A percentile compares a stretch with the other conserved stretches of the same genome.
phyloP scores from a whole-genome alignment of 2,329 filamentous ascomycete species.

The Colletotrichum navitas region DNA sequence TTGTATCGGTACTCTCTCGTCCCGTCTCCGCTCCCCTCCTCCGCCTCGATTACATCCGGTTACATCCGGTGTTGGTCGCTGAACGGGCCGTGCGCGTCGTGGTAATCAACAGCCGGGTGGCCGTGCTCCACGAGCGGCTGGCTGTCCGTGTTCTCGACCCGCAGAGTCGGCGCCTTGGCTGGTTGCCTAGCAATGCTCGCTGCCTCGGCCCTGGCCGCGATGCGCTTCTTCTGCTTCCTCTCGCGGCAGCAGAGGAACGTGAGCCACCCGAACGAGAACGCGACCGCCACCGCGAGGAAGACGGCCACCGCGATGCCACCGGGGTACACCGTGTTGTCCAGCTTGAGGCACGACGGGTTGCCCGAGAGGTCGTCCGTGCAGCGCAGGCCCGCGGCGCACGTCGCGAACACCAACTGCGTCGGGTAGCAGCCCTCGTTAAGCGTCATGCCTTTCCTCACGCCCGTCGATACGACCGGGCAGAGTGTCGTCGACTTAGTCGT shows the following conservation, averaged over 20 bases:
- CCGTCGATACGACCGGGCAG: constrained; percentile 51
- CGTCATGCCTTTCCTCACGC: constrained; percentile 56
- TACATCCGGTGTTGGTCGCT: constrained; percentile 32
- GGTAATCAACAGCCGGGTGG: constrained; percentile 22
- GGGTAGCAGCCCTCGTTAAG: constrained; percentile 53
- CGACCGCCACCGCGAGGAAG: constrained; percentile 58
- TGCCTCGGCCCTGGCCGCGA: constrained; percentile 59
- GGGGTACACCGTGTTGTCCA: constrained; percentile 55
- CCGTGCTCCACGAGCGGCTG: constrained; percentile 37
- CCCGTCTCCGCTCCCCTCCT: not conserved
- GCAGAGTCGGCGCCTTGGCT: constrained; percentile 55
- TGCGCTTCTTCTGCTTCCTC: constrained; percentile 57
- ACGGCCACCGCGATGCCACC: constrained; percentile 63
- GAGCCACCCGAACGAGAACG: constrained; percentile 55
- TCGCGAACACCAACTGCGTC: constrained; percentile 50
- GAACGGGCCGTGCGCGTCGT: constrained; percentile 37
- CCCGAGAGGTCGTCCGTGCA: constrained; percentile 59
- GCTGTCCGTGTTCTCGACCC: constrained; percentile 17
- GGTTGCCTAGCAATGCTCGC: constrained; percentile 55
- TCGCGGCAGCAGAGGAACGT: constrained; percentile 67
- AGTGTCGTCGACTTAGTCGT: constrained; percentile 54
- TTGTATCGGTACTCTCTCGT: not conserved
- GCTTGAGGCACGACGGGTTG: constrained; percentile 59
- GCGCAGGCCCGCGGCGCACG: constrained; percentile 59
- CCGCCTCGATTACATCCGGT: not conserved